Conservation (phyloP, 192 early-diverging fungal genomes). For the Backusella mclennaniae region DNA sequence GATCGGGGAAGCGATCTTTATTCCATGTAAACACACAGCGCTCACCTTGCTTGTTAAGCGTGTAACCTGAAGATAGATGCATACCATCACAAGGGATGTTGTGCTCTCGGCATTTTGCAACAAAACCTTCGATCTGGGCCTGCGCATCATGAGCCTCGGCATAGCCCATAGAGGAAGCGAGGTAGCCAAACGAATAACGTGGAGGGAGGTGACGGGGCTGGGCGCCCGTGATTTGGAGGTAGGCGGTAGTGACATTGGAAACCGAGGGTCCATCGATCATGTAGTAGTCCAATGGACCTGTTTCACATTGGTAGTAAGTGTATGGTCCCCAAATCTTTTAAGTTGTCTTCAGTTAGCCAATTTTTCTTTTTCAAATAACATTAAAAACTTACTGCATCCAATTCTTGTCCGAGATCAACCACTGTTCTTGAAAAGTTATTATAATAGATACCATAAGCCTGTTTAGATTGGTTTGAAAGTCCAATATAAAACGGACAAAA, state of each 20-base stretch:
- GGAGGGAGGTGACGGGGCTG: slow-evolving; percentile 44
- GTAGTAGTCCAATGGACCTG: slow-evolving; percentile 45
- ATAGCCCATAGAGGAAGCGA: slow-evolving; percentile 62
- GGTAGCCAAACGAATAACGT: slow-evolving; percentile 53
- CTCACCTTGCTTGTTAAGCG: slow-evolving; percentile 38
- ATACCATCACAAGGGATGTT: slow-evolving; percentile 59
- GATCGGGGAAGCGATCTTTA: slow-evolving; percentile 48
- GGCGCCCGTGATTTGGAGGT: slow-evolving; percentile 38
- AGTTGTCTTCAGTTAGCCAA: background rate
- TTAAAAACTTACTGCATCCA: slow-evolving; percentile 26
- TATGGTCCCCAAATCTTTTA: slow-evolving; percentile 52
- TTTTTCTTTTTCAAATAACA: background rate
- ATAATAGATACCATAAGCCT: slow-evolving; percentile 55
- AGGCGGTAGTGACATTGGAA: slow-evolving; percentile 35
- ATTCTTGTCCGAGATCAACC: slow-evolving; percentile 51
- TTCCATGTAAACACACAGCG: slow-evolving; percentile 69
- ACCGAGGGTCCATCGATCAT: slow-evolving; percentile 41
- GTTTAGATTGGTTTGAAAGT: slow-evolving; percentile 20
- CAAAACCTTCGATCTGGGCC: slow-evolving; percentile 42
- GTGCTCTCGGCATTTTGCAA: slow-evolving; percentile 35
- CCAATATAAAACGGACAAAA: slow-evolving; percentile 53
- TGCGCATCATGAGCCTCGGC: slow-evolving; percentile 61
- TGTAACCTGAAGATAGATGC: slow-evolving; percentile 62
- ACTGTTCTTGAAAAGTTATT: slow-evolving; percentile 46
- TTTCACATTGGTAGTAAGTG: slow-evolving; percentile 37